Evolutionary conservation across 192 early-diverging fungal species (phyloP).

Genomic region (Podila epigama): DNA sequence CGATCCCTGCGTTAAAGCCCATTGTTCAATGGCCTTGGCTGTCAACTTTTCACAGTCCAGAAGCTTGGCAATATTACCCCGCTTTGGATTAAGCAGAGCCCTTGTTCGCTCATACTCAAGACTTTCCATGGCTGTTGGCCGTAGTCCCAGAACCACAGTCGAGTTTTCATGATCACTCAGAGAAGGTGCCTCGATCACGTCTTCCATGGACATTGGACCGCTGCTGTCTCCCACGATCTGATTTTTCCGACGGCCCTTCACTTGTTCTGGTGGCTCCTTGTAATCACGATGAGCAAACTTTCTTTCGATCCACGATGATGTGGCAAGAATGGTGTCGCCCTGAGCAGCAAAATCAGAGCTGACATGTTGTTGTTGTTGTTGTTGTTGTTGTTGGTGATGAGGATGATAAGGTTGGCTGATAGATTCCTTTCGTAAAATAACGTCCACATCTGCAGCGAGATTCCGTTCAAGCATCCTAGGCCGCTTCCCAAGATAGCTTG

Average conservation of each 20-base stretch:
- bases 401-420: neutral
- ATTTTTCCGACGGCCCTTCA: neutral
- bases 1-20: too few relatives aligned
- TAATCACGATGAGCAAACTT: neutral
- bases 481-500: neutral
- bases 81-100: neutral
- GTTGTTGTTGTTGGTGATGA: neutral
- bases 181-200: neutral
- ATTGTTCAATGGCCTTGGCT: too few relatives aligned
- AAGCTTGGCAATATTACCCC: too few relatives aligned
- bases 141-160: neutral
- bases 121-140: neutral
- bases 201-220: too few relatives aligned
- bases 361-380: neutral
- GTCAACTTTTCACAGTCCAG: too few relatives aligned
- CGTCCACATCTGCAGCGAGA: constrained; percentile 14
- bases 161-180: neutral
- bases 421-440: neutral
- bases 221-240: neutral
- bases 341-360: neutral
- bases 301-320: neutral
- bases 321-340: neutral
- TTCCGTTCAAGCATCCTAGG: constrained; percentile 6
- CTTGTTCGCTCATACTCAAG: neutral
- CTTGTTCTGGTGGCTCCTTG: neutral